Percentiles rank a stretch among this genome's conserved stretches.
phyloP scores from a whole-genome alignment of 2,329 filamentous ascomycete genomes.

The Colletotrichum filicis region DNA sequence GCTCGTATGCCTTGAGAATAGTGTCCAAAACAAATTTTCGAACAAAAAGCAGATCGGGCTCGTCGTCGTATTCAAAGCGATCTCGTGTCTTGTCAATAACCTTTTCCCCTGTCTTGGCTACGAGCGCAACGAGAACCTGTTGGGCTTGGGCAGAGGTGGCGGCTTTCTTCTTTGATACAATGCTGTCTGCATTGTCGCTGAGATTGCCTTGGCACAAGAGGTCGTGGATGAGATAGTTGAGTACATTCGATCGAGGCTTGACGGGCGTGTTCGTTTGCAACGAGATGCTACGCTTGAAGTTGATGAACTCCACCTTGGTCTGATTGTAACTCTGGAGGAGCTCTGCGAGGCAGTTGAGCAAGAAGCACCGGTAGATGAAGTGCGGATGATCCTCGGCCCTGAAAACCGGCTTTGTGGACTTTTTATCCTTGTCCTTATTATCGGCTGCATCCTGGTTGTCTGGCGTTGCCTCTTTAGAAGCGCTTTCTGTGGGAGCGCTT shows the following conservation, averaged over 20 bases:
- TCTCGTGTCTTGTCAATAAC: conserved; percentile 66
- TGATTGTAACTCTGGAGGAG: conserved; percentile 91
- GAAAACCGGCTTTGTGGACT: conserved; percentile 78
- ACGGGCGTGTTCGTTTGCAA: conserved; percentile 87
- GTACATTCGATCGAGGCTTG: conserved; percentile 89
- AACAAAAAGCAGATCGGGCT: conserved; percentile 88
- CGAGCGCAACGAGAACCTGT: conserved; percentile 85
- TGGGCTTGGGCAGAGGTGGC: conserved; percentile 89
- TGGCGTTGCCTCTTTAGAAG: conserved; percentile 29
- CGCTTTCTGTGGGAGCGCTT: conserved; percentile 1
- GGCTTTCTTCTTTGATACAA: conserved; percentile 83
- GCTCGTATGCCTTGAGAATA: conserved; percentile 90
- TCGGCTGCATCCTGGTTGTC: conserved; percentile 35
- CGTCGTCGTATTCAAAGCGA: conserved; percentile 76
- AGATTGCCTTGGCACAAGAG: conserved; percentile 72
- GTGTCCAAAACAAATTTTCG: conserved; percentile 96
- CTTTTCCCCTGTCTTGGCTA: conserved; percentile 87
- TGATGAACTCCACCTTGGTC: conserved; percentile 98
- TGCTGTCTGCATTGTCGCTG: conserved; percentile 77
- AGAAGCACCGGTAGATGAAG: conserved; percentile 95
- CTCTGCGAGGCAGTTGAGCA: conserved; percentile 92
- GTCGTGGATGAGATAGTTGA: conserved; percentile 92
- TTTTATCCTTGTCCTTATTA: conserved; percentile 64
- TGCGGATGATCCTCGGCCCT: conserved; percentile 94
- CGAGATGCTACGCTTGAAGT: conserved; percentile 93